A percentile compares a stretch with the other conserved stretches of the same genome.
These are phyloP conservation scores for Haplosporangium gracile DNA, from an alignment of 192 early-diverging fungal species.

Conservation along the genomic window DNA sequence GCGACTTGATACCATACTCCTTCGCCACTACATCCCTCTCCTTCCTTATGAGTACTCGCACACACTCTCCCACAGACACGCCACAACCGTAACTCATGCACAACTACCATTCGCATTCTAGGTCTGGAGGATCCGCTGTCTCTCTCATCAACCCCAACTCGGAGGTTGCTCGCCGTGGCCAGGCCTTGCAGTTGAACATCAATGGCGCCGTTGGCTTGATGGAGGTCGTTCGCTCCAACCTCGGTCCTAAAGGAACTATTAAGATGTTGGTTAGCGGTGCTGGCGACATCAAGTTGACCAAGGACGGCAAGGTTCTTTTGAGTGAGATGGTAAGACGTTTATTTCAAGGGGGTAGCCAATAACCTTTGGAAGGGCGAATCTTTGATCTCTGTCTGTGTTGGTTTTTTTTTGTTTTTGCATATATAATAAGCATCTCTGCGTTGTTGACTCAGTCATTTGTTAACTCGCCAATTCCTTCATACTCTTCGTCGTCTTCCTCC, in stretches of 20 bases:
- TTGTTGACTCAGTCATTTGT: background rate
- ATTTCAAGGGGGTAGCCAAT: background rate
- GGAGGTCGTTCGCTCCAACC: conserved; percentile 95
- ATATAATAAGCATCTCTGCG: background rate
- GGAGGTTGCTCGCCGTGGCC: conserved; percentile 97
- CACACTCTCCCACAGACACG: background rate
- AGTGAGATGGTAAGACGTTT: conserved; percentile 90
- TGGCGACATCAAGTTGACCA: conserved; percentile 96
- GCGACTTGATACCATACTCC: background rate
- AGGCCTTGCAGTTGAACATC: conserved; percentile 97
- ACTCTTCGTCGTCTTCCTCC: background rate
- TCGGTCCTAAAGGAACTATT: conserved; percentile 98
- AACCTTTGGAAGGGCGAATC: background rate
- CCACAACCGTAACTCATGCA: background rate
- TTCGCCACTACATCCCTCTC: background rate
- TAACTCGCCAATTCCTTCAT: background rate
- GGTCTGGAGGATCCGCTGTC: conserved; percentile 79
- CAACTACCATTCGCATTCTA: conserved; percentile 16
- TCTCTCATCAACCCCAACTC: conserved; percentile 98
- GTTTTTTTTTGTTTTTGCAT: too few species aligned
- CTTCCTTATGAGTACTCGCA: background rate
- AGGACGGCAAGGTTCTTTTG: conserved; percentile 99
- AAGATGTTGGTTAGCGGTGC: conserved; percentile 99
- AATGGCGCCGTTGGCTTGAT: conserved; percentile 95
- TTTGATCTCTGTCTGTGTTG: background rate